These are phyloP conservation scores for Trichoderma citrinoviride DNA, from an alignment of 2,329 filamentous ascomycete species.

Conservation along the genomic window DNA sequence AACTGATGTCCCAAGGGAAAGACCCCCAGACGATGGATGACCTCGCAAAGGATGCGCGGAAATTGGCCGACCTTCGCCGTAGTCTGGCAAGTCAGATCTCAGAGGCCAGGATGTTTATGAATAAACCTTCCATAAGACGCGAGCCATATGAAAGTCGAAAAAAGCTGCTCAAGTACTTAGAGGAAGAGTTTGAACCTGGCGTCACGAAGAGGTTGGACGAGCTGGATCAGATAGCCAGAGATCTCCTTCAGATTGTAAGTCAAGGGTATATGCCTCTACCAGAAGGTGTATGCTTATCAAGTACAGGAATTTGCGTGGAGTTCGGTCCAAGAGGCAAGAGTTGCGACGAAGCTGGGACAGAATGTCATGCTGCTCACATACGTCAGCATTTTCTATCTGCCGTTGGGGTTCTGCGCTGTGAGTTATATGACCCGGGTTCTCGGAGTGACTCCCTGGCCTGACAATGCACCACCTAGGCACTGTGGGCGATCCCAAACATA, in stretches of 20 bases:
- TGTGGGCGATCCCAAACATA: slow-evolving; percentile 2
- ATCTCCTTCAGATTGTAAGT: background rate
- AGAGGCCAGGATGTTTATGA: background rate
- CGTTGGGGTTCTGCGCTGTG: slow-evolving; percentile 33
- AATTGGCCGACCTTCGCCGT: background rate
- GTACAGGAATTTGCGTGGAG: background rate
- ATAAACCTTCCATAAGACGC: rapidly evolving
- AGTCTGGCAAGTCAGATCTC: background rate
- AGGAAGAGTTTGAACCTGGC: background rate
- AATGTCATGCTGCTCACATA: slow-evolving; percentile 40
- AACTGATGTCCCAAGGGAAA: background rate
- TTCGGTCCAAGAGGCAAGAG: background rate
- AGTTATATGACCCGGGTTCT: background rate
- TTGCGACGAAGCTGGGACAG: slow-evolving; percentile 30
- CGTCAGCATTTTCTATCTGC: slow-evolving; percentile 42
- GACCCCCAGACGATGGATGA: background rate
- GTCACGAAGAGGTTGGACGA: background rate
- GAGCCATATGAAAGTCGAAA: background rate
- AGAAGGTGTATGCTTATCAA: background rate
- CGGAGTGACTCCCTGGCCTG: background rate
- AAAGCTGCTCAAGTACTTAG: background rate
- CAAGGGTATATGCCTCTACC: background rate
- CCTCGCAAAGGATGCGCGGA: background rate
- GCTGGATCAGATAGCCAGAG: background rate
- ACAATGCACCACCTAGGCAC: background rate